Percentiles rank a stretch among this genome's conserved stretches.
These are phyloP conservation scores for Paragyromitra xinjiangensis DNA, from an alignment of 495 filamentous ascomycete species.

Conservation along the genomic window DNA sequence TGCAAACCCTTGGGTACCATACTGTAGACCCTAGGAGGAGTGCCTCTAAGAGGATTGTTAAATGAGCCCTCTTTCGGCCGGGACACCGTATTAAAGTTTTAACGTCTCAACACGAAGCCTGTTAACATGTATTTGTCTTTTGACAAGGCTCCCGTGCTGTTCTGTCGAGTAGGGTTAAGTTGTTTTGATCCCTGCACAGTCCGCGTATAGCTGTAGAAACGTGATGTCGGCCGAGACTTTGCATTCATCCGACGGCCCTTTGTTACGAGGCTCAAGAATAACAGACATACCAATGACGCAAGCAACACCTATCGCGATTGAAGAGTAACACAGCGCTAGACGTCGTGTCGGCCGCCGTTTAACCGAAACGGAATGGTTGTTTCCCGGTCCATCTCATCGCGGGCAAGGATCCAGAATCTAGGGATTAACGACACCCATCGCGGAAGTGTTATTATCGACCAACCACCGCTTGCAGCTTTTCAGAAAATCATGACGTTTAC, in stretches of 20 bases:
- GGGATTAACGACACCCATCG: constrained; percentile 26
- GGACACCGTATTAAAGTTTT: too few relatives aligned
- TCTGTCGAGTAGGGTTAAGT: neutral
- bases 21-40: too few relatives aligned
- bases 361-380: constrained; percentile 27
- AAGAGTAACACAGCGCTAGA: neutral
- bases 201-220: constrained; percentile 1
- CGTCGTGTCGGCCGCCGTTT: neutral
- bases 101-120: too few relatives aligned
- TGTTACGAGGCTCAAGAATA: neutral
- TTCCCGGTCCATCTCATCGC: constrained; percentile 25
- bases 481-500: constrained; percentile 28
- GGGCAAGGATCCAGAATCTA: constrained; percentile 9
- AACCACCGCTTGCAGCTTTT: neutral
- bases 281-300: constrained; percentile 18
- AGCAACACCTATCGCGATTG: neutral
- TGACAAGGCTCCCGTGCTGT: neutral
- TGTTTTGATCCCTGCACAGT: neutral
- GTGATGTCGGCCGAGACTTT: constrained; percentile 12
- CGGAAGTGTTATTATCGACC: neutral
- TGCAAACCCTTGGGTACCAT: too few relatives aligned
- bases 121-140: too few relatives aligned
- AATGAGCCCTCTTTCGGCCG: too few relatives aligned
- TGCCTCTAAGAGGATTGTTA: too few relatives aligned
- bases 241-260: neutral